A percentile compares a stretch with the other conserved stretches of the same genome.
Conservation (phyloP, 176 grass and related monocot genomes). For the Zoysia pacifica region DNA sequence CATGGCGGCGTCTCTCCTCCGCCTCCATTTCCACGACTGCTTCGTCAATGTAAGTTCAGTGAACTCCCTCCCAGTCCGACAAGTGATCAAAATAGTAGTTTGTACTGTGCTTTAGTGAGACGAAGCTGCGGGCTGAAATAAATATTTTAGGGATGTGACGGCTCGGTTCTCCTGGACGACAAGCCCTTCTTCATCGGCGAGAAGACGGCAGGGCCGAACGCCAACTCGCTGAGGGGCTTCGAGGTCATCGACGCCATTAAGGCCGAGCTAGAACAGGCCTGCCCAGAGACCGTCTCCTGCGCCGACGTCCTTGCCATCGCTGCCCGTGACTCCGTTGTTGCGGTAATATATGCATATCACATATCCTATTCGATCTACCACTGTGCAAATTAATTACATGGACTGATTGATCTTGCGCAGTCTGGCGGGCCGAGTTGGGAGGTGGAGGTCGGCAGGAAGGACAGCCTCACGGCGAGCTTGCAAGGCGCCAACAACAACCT, state of each 20-base stretch:
- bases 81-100: neutral
- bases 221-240: constrained; percentile 78
- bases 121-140: neutral
- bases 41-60: constrained; percentile 44
- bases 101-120: no score
- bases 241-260: constrained; percentile 86
- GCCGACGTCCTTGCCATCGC: constrained; percentile 82
- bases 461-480: constrained; percentile 56
- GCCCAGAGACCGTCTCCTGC: constrained; percentile 75
- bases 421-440: constrained; percentile 79
- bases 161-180: constrained; percentile 84
- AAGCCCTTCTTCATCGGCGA: constrained; percentile 57
- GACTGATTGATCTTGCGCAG: constrained; percentile 25
- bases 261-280: constrained; percentile 63
- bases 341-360: constrained; percentile 26
- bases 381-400: no score
- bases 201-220: constrained; percentile 75
- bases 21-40: constrained; percentile 74
- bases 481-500: constrained; percentile 68
- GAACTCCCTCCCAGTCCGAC: neutral
- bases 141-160: constrained; percentile 69
- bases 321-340: constrained; percentile 77
- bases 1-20: constrained; percentile 88
- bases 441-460: constrained; percentile 77
- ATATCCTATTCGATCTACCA: no score